Percentiles rank a stretch among this genome's conserved stretches.
Evolutionary conservation across 208 protist species (phyloP).

Genomic region (Acanthamoeba castellanii): DNA sequence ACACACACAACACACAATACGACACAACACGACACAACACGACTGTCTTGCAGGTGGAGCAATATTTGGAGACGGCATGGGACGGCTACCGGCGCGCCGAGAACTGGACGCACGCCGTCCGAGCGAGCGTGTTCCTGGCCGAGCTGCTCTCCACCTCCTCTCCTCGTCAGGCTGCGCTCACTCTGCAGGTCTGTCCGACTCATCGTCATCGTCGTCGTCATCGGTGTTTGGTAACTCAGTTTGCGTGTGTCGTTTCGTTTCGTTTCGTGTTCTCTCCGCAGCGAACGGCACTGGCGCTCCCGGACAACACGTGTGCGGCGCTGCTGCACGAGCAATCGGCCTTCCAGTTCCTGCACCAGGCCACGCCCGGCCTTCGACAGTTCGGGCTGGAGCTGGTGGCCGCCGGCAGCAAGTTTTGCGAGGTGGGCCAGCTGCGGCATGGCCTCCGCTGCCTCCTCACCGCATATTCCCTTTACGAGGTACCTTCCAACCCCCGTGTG

Average conservation of each 20-base stretch:
- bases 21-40: too few relatives aligned
- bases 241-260: not conserved
- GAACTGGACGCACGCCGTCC: slow-evolving; percentile 22
- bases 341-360: slow-evolving; percentile 28
- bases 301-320: not conserved
- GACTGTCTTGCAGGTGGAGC: not conserved
- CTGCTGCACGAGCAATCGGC: slow-evolving; percentile 31
- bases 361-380: not conserved
- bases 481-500: not conserved
- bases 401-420: slow-evolving; percentile 6
- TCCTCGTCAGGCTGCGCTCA: not conserved
- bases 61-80: slow-evolving; percentile 21
- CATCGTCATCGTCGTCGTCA: not conserved
- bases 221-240: not conserved
- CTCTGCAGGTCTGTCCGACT: not conserved
- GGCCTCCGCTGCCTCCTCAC: slow-evolving; percentile 19
- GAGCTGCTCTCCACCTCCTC: slow-evolving; percentile 13
- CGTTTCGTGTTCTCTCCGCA: not conserved
- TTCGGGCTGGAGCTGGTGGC: slow-evolving; percentile 42
- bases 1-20: not conserved
- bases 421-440: slow-evolving; percentile 6
- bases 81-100: slow-evolving; percentile 28
- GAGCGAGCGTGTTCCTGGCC: not conserved
- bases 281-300: not conserved
- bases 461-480: slow-evolving; percentile 43